Percentiles rank a stretch among this genome's conserved stretches.
Evolutionary conservation across 768 basidiomycete genomes (phyloP).

Genomic region (Xerocomellus dryophilus): DNA sequence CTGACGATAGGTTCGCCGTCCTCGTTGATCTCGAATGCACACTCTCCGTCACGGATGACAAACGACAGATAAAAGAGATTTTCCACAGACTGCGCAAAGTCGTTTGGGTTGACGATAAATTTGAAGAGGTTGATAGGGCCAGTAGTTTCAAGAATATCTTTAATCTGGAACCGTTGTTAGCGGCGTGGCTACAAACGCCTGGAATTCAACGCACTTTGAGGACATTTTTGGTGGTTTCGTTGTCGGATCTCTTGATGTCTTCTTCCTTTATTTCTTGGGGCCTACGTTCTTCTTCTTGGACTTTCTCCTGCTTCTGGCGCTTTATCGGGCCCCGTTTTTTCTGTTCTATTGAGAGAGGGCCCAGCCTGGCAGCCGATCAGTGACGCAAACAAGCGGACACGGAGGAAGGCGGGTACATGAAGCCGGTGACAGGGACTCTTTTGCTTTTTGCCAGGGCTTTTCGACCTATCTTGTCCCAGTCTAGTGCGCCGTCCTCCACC

Average conservation of each 20-base stretch:
- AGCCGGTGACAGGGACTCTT: slow-evolving; percentile 77
- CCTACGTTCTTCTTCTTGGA: slow-evolving; percentile 60
- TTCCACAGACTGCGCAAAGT: slow-evolving; percentile 93
- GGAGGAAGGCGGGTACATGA: slow-evolving; percentile 62
- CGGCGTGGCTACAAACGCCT: background rate
- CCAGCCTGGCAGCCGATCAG: slow-evolving; percentile 61
- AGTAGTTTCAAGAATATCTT: slow-evolving; percentile 51
- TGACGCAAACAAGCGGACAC: background rate
- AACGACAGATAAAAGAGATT: slow-evolving; percentile 96
- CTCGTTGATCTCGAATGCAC: slow-evolving; percentile 63
- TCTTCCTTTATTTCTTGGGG: slow-evolving; percentile 82
- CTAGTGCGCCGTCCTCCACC: slow-evolving; percentile 48
- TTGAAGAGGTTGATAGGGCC: slow-evolving; percentile 72
- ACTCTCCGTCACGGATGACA: slow-evolving; percentile 81
- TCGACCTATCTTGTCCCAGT: slow-evolving; percentile 87
- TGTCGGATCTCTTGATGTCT: slow-evolving; percentile 78
- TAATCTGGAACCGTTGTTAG: slow-evolving; percentile 45
- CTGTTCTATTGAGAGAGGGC: slow-evolving; percentile 83
- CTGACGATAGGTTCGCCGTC: slow-evolving; percentile 76
- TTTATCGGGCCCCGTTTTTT: slow-evolving; percentile 65
- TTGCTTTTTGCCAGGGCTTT: slow-evolving; percentile 78
- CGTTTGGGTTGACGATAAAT: slow-evolving; percentile 85
- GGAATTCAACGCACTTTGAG: slow-evolving; percentile 48
- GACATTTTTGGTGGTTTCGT: slow-evolving; percentile 90
- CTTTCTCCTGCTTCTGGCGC: slow-evolving; percentile 68